Base-by-base conservation (phyloP, 192 early-diverging fungal genomes). In the Tieghemiomyces parasiticus region DNA sequence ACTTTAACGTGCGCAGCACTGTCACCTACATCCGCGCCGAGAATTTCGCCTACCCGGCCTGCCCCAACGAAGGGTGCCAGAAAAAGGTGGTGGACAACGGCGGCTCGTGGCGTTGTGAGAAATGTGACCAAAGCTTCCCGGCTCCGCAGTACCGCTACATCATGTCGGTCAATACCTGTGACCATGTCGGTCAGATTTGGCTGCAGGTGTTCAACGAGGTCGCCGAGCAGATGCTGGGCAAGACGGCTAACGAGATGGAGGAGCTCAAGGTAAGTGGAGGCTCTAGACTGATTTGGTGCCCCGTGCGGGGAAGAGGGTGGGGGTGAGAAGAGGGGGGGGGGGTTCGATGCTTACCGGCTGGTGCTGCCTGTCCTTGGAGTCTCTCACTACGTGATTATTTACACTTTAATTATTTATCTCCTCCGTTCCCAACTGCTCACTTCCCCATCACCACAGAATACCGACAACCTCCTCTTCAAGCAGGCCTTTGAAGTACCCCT, bases 71-170 rank as follows among this genome's bases (percentile, higher is more conserved):
- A 0, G 73, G 70, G 30, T 99, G 95, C 73, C 87, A 79, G 69
- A 97, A 96, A 68, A 99, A 96, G 78, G 81, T 94, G 28, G 75
- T 64, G 2, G 80, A 89, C 44, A 79, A 83, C 44, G 52, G 56
- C 9, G 71, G 69, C 46, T 71, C 73, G 30, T 99, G 93, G 93
- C 63, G 89, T 53, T 99, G 96, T 65, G 94, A 94, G 59, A 93
- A 91, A 65, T 95, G 92, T 66, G 69, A 87, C 59, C 75, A 76
- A 53, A 66, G 74, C 3, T 86, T 71, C 65, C 74, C 81, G 14
- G 73, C 66, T 2, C 93, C 93, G 19, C 71, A 82, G 10, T 87
- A 91, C 75, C 72, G 91, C 65, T 97, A 94, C 65, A 81, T 97
- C 35, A 68, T 93, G 60, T 73, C 76, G 14, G 42, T 83, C 35